A percentile compares a stretch with the other conserved stretches of the same genome.
phyloP scores from a whole-genome alignment of 1,284 basidiomycete genomes.

The Ustanciosporium gigantosporum region DNA sequence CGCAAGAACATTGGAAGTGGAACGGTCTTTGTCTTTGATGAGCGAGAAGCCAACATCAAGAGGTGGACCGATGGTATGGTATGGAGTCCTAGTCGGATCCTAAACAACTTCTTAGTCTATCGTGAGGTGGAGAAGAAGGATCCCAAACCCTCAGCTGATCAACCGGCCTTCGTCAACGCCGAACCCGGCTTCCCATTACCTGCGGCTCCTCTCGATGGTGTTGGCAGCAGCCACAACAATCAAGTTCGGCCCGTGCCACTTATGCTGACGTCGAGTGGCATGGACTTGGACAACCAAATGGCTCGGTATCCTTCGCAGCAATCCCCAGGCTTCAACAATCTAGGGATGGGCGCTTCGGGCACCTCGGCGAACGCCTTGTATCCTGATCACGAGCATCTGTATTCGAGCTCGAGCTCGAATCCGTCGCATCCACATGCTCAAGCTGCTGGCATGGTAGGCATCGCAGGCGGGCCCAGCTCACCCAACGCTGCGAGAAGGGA shows the following conservation, averaged over 20 bases:
- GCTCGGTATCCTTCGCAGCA: constrained; percentile 4
- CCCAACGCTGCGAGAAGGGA: constrained; percentile 15
- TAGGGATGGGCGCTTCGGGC: constrained; percentile 7
- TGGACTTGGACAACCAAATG: constrained; percentile 15
- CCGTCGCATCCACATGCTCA: constrained; percentile 15
- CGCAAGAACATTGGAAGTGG: constrained; percentile 86
- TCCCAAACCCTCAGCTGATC: constrained; percentile 20
- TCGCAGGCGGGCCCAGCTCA: constrained; percentile 5
- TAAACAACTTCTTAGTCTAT: constrained; percentile 83
- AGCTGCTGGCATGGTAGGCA: constrained; percentile 30
- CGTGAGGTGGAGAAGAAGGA: constrained; percentile 54
- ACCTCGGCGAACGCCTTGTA: constrained; percentile 20
- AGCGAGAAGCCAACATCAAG: constrained; percentile 95
- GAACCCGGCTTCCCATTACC: constrained; percentile 14
- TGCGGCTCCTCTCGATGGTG: constrained; percentile 2
- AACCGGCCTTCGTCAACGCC: constrained; percentile 19
- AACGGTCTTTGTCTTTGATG: constrained; percentile 95
- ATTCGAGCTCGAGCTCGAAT: constrained; percentile 1
- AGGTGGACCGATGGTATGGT: constrained; percentile 96
- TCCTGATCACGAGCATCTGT: constrained; percentile 12
- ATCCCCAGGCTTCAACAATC: constrained; percentile 5
- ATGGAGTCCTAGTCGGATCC: constrained; percentile 85
- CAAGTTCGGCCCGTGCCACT: constrained; percentile 23
- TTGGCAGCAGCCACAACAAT: not conserved
- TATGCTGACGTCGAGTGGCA: constrained; percentile 15